Conservation (phyloP, 2,329 filamentous ascomycete genomes). For the Fusarium sp. region DNA sequence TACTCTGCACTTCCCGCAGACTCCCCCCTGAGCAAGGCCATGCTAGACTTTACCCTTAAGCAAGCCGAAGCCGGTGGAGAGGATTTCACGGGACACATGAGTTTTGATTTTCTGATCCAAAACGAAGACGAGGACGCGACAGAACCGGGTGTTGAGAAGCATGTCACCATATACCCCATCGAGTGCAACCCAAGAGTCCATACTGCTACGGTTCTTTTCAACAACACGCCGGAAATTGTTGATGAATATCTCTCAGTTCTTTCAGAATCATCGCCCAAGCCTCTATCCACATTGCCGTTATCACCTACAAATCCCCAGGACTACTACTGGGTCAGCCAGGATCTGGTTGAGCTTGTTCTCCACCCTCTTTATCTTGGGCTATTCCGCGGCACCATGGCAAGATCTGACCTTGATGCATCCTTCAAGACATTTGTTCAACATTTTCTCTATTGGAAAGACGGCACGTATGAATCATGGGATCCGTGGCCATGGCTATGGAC, state of each 20-base stretch:
- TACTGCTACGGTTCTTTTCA: constrained; percentile 76
- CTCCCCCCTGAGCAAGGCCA: constrained; percentile 69
- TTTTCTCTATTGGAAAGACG: constrained; percentile 68
- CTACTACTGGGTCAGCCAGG: constrained; percentile 79
- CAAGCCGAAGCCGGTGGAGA: constrained; percentile 68
- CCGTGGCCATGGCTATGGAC: constrained; percentile 71
- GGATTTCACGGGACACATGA: constrained; percentile 78
- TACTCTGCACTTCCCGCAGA: constrained; percentile 72
- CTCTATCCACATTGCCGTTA: constrained; percentile 34
- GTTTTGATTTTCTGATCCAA: constrained; percentile 77
- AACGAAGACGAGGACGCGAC: constrained; percentile 19
- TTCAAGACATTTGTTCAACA: constrained; percentile 53
- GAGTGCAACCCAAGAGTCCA: constrained; percentile 81
- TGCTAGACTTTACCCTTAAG: constrained; percentile 75
- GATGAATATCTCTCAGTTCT: constrained; percentile 69
- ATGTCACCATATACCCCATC: constrained; percentile 70
- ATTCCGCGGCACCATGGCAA: constrained; percentile 40
- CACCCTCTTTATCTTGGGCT: constrained; percentile 59
- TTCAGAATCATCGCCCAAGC: constrained; percentile 27
- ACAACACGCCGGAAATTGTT: constrained; percentile 62
- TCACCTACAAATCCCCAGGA: constrained; percentile 44
- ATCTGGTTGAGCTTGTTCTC: constrained; percentile 69
- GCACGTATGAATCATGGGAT: constrained; percentile 68
- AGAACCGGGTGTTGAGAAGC: constrained; percentile 45
- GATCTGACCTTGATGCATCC: constrained; percentile 40